Evolutionary conservation across 768 basidiomycete genomes (phyloP).

Genomic region (Auriscalpium microsporum): DNA sequence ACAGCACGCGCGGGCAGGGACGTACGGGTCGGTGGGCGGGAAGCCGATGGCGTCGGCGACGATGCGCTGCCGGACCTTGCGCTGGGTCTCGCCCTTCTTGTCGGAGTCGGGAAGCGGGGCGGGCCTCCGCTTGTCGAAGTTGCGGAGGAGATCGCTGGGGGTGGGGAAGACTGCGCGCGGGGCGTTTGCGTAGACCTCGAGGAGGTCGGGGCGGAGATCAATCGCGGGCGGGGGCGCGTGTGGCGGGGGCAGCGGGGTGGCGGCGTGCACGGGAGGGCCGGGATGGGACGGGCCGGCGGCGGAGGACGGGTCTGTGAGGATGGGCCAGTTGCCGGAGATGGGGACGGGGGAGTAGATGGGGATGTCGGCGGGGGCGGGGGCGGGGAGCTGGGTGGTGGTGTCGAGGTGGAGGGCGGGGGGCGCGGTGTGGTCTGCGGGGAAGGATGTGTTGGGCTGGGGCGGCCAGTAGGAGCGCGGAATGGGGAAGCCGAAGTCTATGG

Average conservation of each 20-base stretch:
- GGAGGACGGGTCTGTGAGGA: slow-evolving; percentile 5
- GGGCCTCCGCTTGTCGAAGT: slow-evolving; percentile 26
- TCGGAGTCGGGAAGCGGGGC: slow-evolving; percentile 3
- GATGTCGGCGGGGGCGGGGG: slow-evolving; percentile 1
- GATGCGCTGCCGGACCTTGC: slow-evolving; percentile 50
- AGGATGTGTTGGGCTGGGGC: neutral
- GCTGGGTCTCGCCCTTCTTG: slow-evolving; percentile 34
- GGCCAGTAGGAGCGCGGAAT: neutral
- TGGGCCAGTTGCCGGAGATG: slow-evolving; percentile 8
- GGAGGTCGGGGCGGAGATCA: slow-evolving; percentile 6
- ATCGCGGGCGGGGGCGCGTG: neutral
- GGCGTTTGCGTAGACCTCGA: slow-evolving; percentile 15
- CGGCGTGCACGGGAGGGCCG: neutral
- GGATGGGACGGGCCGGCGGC: neutral
- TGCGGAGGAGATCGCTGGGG: slow-evolving; percentile 51
- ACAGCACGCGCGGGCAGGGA: slow-evolving; percentile 1
- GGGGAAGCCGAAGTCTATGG: neutral
- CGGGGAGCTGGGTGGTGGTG: neutral
- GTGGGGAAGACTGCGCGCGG: slow-evolving; percentile 42
- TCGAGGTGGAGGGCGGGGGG: neutral
- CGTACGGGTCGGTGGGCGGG: slow-evolving; percentile 54
- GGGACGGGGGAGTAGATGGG: slow-evolving; percentile 14
- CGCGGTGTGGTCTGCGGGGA: neutral
- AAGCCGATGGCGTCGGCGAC: slow-evolving; percentile 51
- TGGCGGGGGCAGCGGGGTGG: neutral